phyloP scores from a whole-genome alignment of 306 rosid species.

The Astragalus membranaceus region DNA sequence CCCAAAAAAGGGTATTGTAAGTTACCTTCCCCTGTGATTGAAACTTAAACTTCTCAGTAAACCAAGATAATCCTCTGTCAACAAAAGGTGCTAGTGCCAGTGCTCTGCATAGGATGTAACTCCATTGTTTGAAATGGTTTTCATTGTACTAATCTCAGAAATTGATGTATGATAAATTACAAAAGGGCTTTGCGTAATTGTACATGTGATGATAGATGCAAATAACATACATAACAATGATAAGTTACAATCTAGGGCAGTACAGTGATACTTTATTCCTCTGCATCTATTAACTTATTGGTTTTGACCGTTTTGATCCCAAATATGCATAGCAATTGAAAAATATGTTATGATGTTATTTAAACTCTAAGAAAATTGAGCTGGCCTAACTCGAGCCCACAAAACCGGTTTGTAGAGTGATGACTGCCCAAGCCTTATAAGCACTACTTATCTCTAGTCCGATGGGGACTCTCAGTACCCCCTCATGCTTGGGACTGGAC shows the following conservation, averaged over 20 bases:
- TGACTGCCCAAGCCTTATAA: too few species aligned
- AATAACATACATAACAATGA: not conserved
- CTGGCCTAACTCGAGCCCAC: too few species aligned
- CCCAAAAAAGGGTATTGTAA: not conserved
- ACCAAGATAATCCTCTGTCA: slow-evolving; percentile 73
- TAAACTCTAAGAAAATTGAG: not conserved
- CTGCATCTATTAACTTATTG: not conserved
- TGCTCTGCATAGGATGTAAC: slow-evolving; percentile 52
- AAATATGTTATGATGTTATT: not conserved
- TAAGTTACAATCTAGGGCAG: not conserved
- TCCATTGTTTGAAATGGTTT: slow-evolving; percentile 3
- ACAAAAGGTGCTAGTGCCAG: slow-evolving; percentile 83
- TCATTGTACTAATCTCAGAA: not conserved
- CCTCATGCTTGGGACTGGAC: too few species aligned
- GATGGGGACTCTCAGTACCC: too few species aligned
- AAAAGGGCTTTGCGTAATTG: not conserved
- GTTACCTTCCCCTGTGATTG: slow-evolving; percentile 74
- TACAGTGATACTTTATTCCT: not conserved
- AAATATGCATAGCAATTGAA: not conserved
- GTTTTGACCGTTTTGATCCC: not conserved
- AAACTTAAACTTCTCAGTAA: slow-evolving; percentile 63
- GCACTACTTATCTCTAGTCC: too few species aligned
- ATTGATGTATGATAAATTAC: not conserved
- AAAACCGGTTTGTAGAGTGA: too few species aligned
- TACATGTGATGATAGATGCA: slow-evolving; percentile 5